Evolutionary conservation across 768 basidiomycete species (phyloP), one percentile per base, ranked within the genome.

Genomic region (Phaeotremella skinneri): DNA sequence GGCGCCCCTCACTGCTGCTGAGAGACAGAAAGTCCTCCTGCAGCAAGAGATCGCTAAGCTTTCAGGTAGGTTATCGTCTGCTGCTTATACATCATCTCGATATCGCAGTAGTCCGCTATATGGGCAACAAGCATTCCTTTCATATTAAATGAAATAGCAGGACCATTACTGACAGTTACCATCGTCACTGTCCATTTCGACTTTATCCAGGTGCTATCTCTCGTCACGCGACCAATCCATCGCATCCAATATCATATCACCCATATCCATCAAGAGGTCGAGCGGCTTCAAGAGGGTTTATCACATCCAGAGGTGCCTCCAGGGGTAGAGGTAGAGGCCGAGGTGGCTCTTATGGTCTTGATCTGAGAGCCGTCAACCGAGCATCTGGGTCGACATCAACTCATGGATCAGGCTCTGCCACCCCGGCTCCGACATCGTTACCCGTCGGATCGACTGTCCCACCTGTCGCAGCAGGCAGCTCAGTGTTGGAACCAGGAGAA

Each of bases 41-140:
- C 66, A 73, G 53, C 70, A 70, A 23, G 75, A 76, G 56, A 76
- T 76, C 32, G 75, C 75, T 39, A 75, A 73, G 50, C 55, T 76
- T 7, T 70, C 73, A 39, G 73, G 75, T 74, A 41, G 25, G 70
- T 65, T 39, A 2, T 16, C 41, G 7, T 32, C 39, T 27, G n/a
- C 27, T 25, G 26, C 14, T 43, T n/a, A n/a, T 45, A 13, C 43
- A 9, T 6, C 13, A 9, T 39, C 37, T 45, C 6, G 7, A 21
- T 45, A 45, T 14, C n/a, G n/a, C n/a, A n/a, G n/a, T n/a, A n/a
- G n/a, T n/a, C n/a, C n/a, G n/a, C n/a, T n/a, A n/a, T n/a, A n/a
- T n/a, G n/a, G n/a, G n/a, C n/a, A n/a, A n/a, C n/a, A n/a, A n/a
- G n/a, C n/a, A n/a, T n/a, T n/a, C n/a, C n/a, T n/a, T n/a, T n/a